phyloP scores from a whole-genome alignment of 108 stramenopile species.

The Chaetoceros tenuissimus region DNA sequence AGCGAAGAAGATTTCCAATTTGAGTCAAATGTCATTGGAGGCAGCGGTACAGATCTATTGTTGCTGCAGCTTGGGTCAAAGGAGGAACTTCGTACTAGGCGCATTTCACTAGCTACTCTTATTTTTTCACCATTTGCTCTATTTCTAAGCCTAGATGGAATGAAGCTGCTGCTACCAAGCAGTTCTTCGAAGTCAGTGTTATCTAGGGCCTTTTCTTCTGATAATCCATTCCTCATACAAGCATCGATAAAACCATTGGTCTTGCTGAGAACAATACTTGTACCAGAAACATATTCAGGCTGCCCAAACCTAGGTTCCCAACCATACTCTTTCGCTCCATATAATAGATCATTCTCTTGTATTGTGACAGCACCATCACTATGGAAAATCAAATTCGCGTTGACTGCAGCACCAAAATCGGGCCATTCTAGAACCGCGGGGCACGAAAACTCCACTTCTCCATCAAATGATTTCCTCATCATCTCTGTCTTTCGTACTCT shows the following conservation, averaged over 20 bases:
- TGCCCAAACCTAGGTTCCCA: constrained; percentile 85
- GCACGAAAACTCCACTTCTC: constrained; percentile 6
- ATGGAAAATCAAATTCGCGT: constrained; percentile 38
- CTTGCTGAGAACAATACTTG: constrained; percentile 36
- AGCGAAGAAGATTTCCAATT: constrained; percentile 64
- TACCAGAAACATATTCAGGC: constrained; percentile 68
- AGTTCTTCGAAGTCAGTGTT: constrained; percentile 51
- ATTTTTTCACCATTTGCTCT: constrained; percentile 38
- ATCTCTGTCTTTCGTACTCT: constrained; percentile 20
- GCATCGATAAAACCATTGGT: constrained; percentile 6
- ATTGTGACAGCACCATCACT: constrained; percentile 57
- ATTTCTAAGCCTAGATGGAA: constrained; percentile 43
- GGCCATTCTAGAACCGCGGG: constrained; percentile 76
- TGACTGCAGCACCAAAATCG: constrained; percentile 72
- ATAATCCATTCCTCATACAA: neutral
- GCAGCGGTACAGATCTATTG: constrained; percentile 22
- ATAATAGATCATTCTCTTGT: constrained; percentile 52
- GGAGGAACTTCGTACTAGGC: constrained; percentile 29
- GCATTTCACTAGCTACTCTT: constrained; percentile 53
- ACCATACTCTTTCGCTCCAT: constrained; percentile 72
- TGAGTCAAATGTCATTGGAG: constrained; percentile 61
- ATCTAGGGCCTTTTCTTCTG: neutral
- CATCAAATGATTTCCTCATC: neutral
- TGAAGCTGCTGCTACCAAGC: constrained; percentile 39
- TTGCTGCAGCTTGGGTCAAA: neutral